Percentiles rank a stretch among this genome's conserved stretches.
phyloP scores from a whole-genome alignment of 306 rosid genomes.

The Prunus dulcis region DNA sequence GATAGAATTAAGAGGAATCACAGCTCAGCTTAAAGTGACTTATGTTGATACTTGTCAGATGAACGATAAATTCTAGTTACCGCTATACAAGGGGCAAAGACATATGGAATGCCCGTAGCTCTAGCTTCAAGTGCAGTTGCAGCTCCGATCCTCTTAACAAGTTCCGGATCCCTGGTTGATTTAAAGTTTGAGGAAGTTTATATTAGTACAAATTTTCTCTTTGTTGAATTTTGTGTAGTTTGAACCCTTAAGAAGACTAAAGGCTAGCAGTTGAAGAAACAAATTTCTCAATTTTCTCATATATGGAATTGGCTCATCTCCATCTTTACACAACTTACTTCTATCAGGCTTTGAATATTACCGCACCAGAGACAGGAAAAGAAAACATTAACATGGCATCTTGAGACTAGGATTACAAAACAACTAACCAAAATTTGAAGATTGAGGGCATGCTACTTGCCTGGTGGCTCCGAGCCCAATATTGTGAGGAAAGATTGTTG shows the following conservation, averaged over 20 bases:
- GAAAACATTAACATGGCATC: no score
- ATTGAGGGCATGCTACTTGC: constrained; percentile 10
- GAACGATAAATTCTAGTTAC: constrained; percentile 1
- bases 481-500: constrained; percentile 42
- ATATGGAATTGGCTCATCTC: no score
- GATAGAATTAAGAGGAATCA: neutral
- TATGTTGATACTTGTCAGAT: neutral
- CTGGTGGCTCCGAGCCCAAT: constrained; percentile 45
- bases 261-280: no score
- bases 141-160: constrained; percentile 35
- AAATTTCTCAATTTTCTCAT: no score
- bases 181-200: neutral
- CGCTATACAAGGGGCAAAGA: constrained; percentile 40
- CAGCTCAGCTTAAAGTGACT: neutral
- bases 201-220: neutral
- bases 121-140: constrained; percentile 40
- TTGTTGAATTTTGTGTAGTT: neutral
- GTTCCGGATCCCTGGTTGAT: constrained; percentile 29
- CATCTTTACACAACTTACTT: no score
- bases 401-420: neutral
- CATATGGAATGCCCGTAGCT: constrained; percentile 42
- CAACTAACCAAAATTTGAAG: neutral
- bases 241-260: neutral
- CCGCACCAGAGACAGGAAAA: no score
- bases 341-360: no score